These are phyloP conservation scores for Malassezia slooffiae DNA, from an alignment of 1,284 basidiomycete species.

Conservation along the genomic window DNA sequence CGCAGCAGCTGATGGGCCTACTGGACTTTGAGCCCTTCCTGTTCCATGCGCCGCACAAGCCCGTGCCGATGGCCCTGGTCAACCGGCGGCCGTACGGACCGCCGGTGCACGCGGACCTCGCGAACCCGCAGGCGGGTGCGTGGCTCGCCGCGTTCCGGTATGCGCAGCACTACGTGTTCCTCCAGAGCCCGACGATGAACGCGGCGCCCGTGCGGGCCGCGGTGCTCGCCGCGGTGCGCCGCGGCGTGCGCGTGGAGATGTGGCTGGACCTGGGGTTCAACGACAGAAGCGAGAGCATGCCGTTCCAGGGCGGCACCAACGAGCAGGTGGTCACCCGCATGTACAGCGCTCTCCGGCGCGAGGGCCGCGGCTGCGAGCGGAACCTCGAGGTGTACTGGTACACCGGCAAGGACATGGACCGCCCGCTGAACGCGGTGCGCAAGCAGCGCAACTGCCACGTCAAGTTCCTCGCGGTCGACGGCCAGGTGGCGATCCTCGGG, in stretches of 20 bases:
- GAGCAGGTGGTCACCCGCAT: constrained; percentile 61
- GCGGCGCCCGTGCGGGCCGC: constrained; percentile 59
- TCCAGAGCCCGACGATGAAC: constrained; percentile 60
- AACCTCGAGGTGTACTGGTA: constrained; percentile 59
- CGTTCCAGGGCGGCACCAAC: constrained; percentile 69
- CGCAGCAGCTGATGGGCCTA: constrained; percentile 26
- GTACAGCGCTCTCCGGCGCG: constrained; percentile 48
- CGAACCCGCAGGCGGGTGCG: constrained; percentile 62
- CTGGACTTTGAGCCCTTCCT: constrained; percentile 37
- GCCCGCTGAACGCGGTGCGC: constrained; percentile 60
- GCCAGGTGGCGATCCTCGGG: constrained; percentile 60
- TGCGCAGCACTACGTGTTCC: constrained; percentile 61
- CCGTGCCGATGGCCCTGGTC: constrained; percentile 64
- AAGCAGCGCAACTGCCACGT: constrained; percentile 61
- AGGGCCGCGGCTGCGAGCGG: constrained; percentile 48
- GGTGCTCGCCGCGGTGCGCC: constrained; percentile 55
- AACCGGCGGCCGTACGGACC: constrained; percentile 60
- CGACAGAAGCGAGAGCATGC: constrained; percentile 57
- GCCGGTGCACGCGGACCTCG: constrained; percentile 54
- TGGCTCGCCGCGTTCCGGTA: constrained; percentile 64
- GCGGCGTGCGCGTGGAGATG: constrained; percentile 56
- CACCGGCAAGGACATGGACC: constrained; percentile 59
- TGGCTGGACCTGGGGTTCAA: constrained; percentile 49
- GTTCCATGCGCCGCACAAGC: constrained; percentile 38
- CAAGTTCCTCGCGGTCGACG: constrained; percentile 53